Conservation (phyloP, 768 basidiomycete species). For the Mycena galopus region DNA sequence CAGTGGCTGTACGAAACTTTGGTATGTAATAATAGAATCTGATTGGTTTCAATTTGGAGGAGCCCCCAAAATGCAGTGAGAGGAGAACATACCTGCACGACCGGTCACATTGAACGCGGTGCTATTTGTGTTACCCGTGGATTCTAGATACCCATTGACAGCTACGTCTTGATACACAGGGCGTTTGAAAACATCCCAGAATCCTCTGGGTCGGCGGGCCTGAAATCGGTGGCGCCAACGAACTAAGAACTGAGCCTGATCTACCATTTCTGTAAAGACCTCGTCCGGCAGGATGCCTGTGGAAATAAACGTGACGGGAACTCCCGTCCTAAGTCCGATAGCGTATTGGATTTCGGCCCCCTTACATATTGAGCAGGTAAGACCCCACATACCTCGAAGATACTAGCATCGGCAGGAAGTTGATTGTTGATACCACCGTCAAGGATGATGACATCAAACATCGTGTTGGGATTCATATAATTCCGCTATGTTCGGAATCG, state of each 20-base stretch:
- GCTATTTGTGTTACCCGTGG: conserved; percentile 5
- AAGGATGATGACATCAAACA: not conserved
- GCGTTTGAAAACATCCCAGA: not conserved
- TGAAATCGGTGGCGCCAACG: conserved; percentile 1
- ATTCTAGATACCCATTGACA: not conserved
- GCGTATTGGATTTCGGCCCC: conserved; percentile 1
- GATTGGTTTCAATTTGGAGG: too few species aligned
- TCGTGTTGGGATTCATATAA: conserved; percentile 14
- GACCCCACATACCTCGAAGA: conserved; percentile 5
- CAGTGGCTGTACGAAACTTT: too few species aligned
- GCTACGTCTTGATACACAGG: conserved; percentile 13
- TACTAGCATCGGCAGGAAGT: conserved; percentile 10
- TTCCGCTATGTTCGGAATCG: conserved; percentile 9
- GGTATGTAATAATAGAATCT: too few species aligned
- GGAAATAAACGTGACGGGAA: conserved; percentile 11
- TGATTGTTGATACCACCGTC: conserved; percentile 15
- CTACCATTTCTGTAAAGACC: conserved; percentile 1
- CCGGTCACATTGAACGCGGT: conserved; percentile 7
- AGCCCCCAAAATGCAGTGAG: too few species aligned
- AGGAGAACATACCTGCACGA: conserved; percentile 9
- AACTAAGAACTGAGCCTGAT: not conserved
- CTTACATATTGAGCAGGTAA: conserved; percentile 5
- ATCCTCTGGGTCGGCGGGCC: not conserved
- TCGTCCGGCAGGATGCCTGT: conserved; percentile 5
- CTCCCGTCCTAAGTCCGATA: conserved; percentile 9